phyloP scores from a whole-genome alignment of 177 flowering plant genomes.

The Vitis hybrid region DNA sequence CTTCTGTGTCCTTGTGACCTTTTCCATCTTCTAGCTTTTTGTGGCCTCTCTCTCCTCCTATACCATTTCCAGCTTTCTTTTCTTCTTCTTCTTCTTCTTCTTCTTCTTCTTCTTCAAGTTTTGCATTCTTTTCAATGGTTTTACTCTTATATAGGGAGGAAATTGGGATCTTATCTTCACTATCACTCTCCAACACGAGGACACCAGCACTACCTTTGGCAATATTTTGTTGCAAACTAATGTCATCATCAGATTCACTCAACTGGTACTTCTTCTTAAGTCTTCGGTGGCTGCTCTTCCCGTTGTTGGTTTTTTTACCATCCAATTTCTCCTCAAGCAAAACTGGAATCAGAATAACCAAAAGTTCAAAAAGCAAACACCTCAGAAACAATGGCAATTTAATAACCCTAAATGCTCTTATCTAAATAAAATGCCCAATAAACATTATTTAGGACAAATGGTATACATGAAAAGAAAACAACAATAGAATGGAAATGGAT shows the following conservation, averaged over 20 bases:
- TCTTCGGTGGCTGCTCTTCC: slow-evolving; percentile 15
- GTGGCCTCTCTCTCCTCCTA: too few species aligned
- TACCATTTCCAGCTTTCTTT: too few species aligned
- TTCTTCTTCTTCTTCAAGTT: not conserved
- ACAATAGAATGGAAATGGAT: not conserved
- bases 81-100: too few species aligned
- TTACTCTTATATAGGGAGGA: slow-evolving; percentile 24
- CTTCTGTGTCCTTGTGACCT: slow-evolving; percentile 3
- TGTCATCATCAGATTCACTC: slow-evolving; percentile 36
- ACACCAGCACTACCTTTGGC: not conserved
- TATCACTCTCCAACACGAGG: slow-evolving; percentile 21
- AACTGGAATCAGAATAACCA: slow-evolving; percentile 3
- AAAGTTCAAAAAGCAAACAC: not conserved
- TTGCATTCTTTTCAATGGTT: slow-evolving; percentile 7
- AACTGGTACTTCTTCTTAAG: slow-evolving; percentile 36
- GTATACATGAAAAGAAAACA: not conserved
- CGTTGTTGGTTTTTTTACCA: slow-evolving; percentile 15
- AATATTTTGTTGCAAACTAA: slow-evolving; percentile 6
- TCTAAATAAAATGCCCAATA: too few species aligned
- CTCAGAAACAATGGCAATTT: not conserved
- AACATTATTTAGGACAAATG: not conserved
- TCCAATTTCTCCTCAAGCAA: slow-evolving; percentile 9
- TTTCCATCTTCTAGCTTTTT: not conserved
- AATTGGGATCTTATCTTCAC: slow-evolving; percentile 30
- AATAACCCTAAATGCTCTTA: too few species aligned